These are phyloP conservation scores for Volvox carteri DNA, from an alignment of 163 green algal genomes.

Conservation along the genomic window DNA sequence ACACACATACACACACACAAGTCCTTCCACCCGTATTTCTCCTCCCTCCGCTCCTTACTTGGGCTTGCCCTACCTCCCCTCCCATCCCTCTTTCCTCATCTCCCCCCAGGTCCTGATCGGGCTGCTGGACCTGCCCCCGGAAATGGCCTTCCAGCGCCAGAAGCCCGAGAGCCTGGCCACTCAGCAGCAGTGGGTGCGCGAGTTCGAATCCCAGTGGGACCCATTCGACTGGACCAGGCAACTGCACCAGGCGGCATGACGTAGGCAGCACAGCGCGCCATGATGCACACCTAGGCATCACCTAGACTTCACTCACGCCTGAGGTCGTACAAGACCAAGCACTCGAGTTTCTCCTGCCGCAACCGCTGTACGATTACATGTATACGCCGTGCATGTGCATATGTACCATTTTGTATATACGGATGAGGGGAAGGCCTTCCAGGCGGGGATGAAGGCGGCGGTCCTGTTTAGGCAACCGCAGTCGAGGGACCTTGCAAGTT, in stretches of 20 bases:
- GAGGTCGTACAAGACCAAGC: background rate
- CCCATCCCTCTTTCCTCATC: background rate
- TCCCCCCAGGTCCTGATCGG: conserved; percentile 72
- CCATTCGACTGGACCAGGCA: conserved; percentile 90
- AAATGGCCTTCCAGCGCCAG: conserved; percentile 81
- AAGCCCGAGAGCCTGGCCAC: conserved; percentile 59
- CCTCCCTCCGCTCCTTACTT: too few species aligned
- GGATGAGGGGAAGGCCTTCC: background rate
- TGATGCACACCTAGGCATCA: too few species aligned
- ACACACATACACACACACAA: too few species aligned
- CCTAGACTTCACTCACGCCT: background rate
- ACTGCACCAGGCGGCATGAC: conserved; percentile 59
- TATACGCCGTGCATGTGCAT: background rate
- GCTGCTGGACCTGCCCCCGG: conserved; percentile 76
- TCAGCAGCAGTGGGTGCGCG: conserved; percentile 77
- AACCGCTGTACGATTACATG: background rate
- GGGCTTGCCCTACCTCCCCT: too few species aligned
- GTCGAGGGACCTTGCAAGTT: too few species aligned
- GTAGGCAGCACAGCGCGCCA: too few species aligned
- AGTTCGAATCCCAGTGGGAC: conserved; percentile 84
- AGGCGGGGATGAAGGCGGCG: too few species aligned
- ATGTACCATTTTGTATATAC: background rate
- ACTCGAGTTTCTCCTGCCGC: background rate
- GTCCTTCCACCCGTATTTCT: too few species aligned
- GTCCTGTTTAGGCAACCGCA: too few species aligned